Percentiles rank a stretch among this genome's conserved stretches.
phyloP scores from a whole-genome alignment of 139 green algal species.

The Spirogloea muscicola region DNA sequence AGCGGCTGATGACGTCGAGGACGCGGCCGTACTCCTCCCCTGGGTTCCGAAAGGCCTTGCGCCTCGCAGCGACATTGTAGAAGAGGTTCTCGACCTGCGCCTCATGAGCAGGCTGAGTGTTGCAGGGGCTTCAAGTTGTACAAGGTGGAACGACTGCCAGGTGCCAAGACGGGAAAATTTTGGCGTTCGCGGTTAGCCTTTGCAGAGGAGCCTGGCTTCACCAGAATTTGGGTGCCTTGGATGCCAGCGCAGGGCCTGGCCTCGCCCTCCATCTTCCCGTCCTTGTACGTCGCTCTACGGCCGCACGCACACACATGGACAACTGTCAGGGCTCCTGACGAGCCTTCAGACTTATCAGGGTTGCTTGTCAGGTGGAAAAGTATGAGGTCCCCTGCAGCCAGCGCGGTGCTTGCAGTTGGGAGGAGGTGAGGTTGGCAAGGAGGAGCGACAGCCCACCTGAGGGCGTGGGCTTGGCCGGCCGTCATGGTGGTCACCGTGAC shows the following conservation, averaged over 20 bases:
- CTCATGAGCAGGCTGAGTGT: background rate
- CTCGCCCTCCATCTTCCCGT: constrained; percentile 60
- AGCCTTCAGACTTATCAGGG: too few relatives aligned
- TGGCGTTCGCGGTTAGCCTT: too few relatives aligned
- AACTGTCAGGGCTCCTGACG: too few relatives aligned
- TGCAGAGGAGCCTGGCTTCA: too few relatives aligned
- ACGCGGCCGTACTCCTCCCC: constrained; percentile 82
- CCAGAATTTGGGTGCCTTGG: constrained; percentile 79
- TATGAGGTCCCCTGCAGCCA: too few relatives aligned
- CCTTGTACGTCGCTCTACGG: constrained; percentile 44
- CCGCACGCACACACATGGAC: background rate
- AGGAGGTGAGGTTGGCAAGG: background rate
- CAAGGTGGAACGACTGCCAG: too few relatives aligned
- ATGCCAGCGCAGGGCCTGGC: constrained; percentile 71
- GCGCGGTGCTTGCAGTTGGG: too few relatives aligned
- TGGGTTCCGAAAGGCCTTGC: constrained; percentile 61
- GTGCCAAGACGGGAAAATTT: too few relatives aligned
- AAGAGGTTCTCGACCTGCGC: constrained; percentile 85
- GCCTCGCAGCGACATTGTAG: constrained; percentile 81
- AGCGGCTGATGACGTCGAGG: constrained; percentile 71
- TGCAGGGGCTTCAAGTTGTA: too few relatives aligned
- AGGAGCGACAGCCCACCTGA: constrained; percentile 32
- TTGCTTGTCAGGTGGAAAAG: too few relatives aligned
- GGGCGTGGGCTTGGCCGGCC: constrained; percentile 56
- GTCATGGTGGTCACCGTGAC: constrained; percentile 91